Conservation (phyloP, 805 yeast genomes). For the Nakazawaea molendinolei region DNA sequence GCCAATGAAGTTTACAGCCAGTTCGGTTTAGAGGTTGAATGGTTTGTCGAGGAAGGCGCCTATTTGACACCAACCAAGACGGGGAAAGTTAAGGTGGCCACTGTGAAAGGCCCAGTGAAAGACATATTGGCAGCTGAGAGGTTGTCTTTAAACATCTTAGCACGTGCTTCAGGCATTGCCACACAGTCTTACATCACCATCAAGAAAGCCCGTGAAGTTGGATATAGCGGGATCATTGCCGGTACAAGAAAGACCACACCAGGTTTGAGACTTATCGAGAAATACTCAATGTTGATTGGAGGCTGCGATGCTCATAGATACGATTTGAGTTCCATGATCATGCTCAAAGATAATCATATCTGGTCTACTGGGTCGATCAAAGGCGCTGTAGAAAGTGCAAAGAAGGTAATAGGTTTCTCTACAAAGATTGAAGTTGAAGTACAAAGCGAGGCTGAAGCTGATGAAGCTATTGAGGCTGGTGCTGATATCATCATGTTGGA, state of each 20-base stretch:
- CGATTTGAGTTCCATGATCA: constrained; percentile 88
- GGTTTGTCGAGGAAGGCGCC: constrained; percentile 72
- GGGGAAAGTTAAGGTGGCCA: constrained; percentile 68
- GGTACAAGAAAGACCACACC: constrained; percentile 98
- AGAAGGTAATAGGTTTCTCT: constrained; percentile 80
- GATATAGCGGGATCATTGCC: constrained; percentile 80
- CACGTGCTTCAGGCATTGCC: constrained; percentile 85
- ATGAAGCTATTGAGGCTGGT: constrained; percentile 90
- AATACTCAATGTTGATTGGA: constrained; percentile 92
- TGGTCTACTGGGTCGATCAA: constrained; percentile 93
- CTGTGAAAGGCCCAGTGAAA: constrained; percentile 73
- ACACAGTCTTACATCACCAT: constrained; percentile 59
- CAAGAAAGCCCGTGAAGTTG: constrained; percentile 54
- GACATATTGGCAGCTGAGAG: constrained; percentile 79
- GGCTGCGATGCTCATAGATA: constrained; percentile 92
- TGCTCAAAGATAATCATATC: constrained; percentile 92
- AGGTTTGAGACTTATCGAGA: constrained; percentile 81
- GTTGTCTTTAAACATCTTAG: constrained; percentile 72
- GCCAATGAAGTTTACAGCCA: constrained; percentile 79
- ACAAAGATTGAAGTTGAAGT: constrained; percentile 91
- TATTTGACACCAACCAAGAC: constrained; percentile 36
- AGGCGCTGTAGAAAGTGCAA: constrained; percentile 70
- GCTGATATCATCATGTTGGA: constrained; percentile 96
- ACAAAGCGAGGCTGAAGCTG: constrained; percentile 76
- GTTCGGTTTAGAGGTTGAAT: constrained; percentile 61